These are phyloP conservation scores for Rhamnella rubrinervis DNA, from an alignment of 331 rosid genomes.

Conservation along the genomic window DNA sequence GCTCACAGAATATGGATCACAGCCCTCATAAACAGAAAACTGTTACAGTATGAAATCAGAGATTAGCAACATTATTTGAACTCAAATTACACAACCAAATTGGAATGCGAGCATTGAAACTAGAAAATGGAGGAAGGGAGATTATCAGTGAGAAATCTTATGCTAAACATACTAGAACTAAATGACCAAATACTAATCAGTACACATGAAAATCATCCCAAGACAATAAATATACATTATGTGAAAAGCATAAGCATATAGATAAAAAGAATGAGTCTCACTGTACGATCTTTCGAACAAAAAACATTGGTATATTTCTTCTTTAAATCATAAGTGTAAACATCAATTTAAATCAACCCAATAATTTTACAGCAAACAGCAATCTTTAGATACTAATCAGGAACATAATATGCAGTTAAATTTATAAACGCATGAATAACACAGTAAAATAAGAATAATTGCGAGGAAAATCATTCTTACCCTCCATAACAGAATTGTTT, in stretches of 20 bases:
- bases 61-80: neutral
- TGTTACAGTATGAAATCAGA: neutral
- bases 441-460: neutral
- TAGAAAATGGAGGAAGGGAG: neutral
- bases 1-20: neutral
- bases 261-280: neutral
- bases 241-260: too few species aligned
- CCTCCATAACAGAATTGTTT: constrained; percentile 18
- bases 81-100: neutral
- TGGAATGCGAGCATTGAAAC: neutral
- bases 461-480: constrained; percentile 34
- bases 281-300: neutral
- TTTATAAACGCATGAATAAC: neutral
- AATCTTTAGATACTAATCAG: neutral
- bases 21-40: neutral
- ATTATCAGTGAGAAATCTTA: neutral
- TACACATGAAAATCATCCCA: neutral
- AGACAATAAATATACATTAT: neutral
- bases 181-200: too few species aligned
- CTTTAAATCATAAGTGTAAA: neutral
- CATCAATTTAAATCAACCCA: neutral
- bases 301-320: neutral
- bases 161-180: neutral
- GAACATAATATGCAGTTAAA: neutral
- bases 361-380: too few species aligned